These are phyloP conservation scores for Talaromyces sp. DNA, from an alignment of 2,329 filamentous ascomycete genomes.

Conservation along the genomic window DNA sequence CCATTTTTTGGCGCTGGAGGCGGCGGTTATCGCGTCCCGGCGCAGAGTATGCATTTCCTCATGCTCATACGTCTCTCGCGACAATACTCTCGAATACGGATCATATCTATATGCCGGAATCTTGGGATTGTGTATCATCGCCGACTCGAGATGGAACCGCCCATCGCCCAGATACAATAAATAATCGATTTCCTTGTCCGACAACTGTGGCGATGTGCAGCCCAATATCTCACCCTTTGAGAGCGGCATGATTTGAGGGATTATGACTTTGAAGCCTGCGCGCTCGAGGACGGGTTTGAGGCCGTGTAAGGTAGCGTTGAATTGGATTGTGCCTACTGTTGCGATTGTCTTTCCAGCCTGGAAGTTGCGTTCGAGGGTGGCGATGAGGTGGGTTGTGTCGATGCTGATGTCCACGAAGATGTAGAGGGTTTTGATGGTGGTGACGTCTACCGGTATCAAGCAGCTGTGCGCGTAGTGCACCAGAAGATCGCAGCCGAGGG, in stretches of 20 bases:
- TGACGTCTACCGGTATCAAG: conserved; percentile 92
- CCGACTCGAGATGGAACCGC: conserved; percentile 92
- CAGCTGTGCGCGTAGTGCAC: conserved; percentile 98
- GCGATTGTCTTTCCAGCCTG: conserved; percentile 80
- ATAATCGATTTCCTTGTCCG: conserved; percentile 62
- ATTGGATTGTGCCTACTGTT: conserved; percentile 95
- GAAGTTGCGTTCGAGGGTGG: conserved; percentile 86
- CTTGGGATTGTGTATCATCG: conserved; percentile 96
- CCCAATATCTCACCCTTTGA: conserved; percentile 95
- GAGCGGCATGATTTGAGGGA: conserved; percentile 88
- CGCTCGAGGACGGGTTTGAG: conserved; percentile 72
- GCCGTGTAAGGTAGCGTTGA: conserved; percentile 94
- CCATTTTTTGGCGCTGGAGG: conserved; percentile 80
- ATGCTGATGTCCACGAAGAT: conserved; percentile 98
- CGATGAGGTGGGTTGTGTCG: conserved; percentile 80
- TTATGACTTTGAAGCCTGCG: conserved; percentile 78
- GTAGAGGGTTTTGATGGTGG: conserved; percentile 94
- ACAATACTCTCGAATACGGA: conserved; percentile 88
- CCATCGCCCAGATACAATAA: conserved; percentile 90
- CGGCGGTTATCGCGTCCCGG: conserved; percentile 69
- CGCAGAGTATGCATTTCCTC: conserved; percentile 83
- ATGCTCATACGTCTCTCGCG: conserved; percentile 87
- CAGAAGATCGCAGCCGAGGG: conserved; percentile 87
- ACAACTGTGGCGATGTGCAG: conserved; percentile 84
- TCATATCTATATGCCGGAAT: conserved; percentile 95